Base-by-base conservation (phyloP, 176 grass and related monocot genomes). In the Calamus simplicifolius region DNA sequence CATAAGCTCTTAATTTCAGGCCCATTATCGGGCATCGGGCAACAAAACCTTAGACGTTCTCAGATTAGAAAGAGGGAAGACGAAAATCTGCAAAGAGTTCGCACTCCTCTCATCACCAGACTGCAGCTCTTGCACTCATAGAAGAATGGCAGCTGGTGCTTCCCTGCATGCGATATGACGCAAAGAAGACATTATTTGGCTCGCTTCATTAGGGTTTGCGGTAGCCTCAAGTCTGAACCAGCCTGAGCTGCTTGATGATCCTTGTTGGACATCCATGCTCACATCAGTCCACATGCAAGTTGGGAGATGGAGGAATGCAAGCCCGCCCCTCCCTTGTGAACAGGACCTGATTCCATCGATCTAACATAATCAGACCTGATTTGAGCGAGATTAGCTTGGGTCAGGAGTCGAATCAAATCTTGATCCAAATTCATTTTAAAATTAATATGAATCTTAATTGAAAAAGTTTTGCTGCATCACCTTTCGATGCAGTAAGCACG, bases 151-250 rank as follows among this genome's bases (percentile, higher is more conserved):
- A 98, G 1, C 48, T 81, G n/a, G 81, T 83, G 69, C 93, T 92
- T 72, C 93, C 85, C 76, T 98, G 93, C 27, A 92, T 89, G 8
- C 84, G 81, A 27, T 98, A 98, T 4, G 93, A 92, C 5, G 66
- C 72, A 48, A 92, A 89, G 8, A 98, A n/a, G 21, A 1, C 21
- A 23, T 23, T 84, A 75, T 98, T 17, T 85, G 84, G 67, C 93
- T 81, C 56, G 38, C 67, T 38, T 80, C 87, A 52, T 82, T 78
- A 14, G 78, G 84, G 59, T 97, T 76, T 0, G 78, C 62, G 19
- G 77, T 54, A 1, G 93, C 88, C 48, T 88, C 87, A 4, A 92
- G 81, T 14, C 93, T 88, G 18, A 85, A 65, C n/a, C 93, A 54
- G 2, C 76, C 84, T 52, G 69, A 68, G 29, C 62, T 58, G 12